Evolutionary conservation across 768 basidiomycete genomes (phyloP).

Genomic region (Pulveroboletus ravenelii): DNA sequence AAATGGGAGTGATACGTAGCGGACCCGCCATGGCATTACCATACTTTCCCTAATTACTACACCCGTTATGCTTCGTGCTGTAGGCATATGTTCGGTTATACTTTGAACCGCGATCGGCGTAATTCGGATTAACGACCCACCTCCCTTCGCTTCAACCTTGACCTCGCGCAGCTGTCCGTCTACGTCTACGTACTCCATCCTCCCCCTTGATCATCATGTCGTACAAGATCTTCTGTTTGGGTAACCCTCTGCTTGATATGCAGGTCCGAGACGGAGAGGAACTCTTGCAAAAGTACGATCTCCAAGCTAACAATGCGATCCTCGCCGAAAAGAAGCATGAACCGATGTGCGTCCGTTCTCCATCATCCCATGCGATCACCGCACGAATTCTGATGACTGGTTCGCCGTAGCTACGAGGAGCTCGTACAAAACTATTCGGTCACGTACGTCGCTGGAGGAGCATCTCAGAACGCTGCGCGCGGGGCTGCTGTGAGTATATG

Average conservation of each 20-base stretch:
- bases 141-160: slow-evolving; percentile 6
- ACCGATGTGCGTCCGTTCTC: slow-evolving; percentile 52
- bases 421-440: slow-evolving; percentile 69
- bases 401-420: slow-evolving; percentile 73
- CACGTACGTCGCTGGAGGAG: slow-evolving; percentile 94
- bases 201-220: slow-evolving; percentile 37
- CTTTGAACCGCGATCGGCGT: background rate
- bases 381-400: background rate
- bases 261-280: slow-evolving; percentile 84
- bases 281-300: slow-evolving; percentile 81
- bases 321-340: slow-evolving; percentile 86
- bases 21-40: background rate
- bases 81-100: background rate
- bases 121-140: background rate
- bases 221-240: slow-evolving; percentile 80
- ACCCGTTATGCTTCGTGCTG: too few species aligned
- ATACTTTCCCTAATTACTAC: background rate
- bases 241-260: slow-evolving; percentile 96
- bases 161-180: slow-evolving; percentile 7
- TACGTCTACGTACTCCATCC: slow-evolving; percentile 8
- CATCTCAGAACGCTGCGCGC: slow-evolving; percentile 93
- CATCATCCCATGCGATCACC: background rate
- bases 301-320: slow-evolving; percentile 95
- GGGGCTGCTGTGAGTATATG: slow-evolving; percentile 78
- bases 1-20: slow-evolving; percentile 4